A percentile compares a stretch with the other conserved stretches of the same genome.
Evolutionary conservation across 208 protist genomes (phyloP).

Genomic region (Tetramitus jugosus): DNA sequence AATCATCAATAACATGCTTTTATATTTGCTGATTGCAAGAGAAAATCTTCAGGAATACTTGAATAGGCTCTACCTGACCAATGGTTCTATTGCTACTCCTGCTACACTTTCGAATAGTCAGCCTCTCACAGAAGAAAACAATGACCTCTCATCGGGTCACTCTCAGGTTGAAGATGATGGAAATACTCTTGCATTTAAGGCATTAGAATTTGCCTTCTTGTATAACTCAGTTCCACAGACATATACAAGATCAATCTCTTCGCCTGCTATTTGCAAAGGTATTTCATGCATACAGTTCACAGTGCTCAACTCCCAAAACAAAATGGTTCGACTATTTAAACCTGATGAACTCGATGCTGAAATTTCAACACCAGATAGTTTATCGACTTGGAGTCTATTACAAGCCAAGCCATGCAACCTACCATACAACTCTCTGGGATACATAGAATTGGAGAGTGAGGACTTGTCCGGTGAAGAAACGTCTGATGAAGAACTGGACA

Average conservation of each 20-base stretch:
- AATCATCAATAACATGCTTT: background rate
- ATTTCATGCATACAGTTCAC: background rate
- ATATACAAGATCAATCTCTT: background rate
- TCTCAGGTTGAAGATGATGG: background rate
- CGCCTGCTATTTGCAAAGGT: background rate
- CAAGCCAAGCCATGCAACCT: no score
- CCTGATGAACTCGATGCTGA: no score
- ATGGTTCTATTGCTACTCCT: background rate
- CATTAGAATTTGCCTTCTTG: background rate
- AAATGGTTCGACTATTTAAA: background rate
- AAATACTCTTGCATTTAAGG: background rate
- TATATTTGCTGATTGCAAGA: conserved; percentile 30
- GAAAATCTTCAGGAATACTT: conserved; percentile 33
- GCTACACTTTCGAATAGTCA: background rate
- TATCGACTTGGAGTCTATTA: no score
- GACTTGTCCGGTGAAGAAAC: background rate
- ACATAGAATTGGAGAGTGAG: background rate
- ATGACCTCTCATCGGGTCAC: background rate
- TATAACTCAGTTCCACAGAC: background rate
- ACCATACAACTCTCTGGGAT: background rate
- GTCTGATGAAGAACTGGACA: background rate
- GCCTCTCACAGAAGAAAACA: background rate
- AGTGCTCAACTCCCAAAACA: background rate
- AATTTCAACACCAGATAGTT: no score
- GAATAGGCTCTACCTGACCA: conserved; percentile 23